These are phyloP conservation scores for Hordeum pubiflorum DNA, from an alignment of 202 grass and related monocot species.

Conservation along the genomic window DNA sequence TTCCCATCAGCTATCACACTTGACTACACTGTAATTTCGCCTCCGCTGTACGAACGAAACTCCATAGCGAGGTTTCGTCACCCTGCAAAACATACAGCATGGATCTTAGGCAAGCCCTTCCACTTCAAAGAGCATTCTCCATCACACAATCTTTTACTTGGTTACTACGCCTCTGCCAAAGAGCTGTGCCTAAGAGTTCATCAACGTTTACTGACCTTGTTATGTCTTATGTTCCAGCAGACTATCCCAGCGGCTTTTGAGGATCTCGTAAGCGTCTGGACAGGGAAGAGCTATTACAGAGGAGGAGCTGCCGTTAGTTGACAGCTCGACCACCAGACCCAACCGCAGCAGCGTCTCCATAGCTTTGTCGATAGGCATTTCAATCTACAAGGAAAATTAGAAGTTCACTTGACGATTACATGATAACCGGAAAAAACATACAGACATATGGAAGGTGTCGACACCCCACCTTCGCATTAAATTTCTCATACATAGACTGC, in stretches of 20 bases:
- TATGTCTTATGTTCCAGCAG: constrained; percentile 49
- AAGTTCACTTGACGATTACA: neutral
- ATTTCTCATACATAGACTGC: constrained; percentile 70
- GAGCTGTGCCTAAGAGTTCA: neutral
- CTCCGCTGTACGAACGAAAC: neutral
- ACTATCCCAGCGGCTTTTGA: constrained; percentile 59
- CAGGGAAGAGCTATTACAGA: constrained; percentile 46
- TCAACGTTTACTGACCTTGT: constrained; percentile 16
- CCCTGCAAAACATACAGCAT: neutral
- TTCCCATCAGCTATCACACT: too few relatives aligned
- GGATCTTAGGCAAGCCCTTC: neutral
- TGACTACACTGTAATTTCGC: neutral
- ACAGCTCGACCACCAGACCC: constrained; percentile 59
- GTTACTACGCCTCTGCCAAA: neutral
- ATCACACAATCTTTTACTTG: neutral
- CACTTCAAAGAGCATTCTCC: neutral
- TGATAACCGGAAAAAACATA: neutral
- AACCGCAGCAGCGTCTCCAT: constrained; percentile 67
- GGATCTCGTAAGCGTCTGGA: constrained; percentile 50
- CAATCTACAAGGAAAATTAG: constrained; percentile 47
- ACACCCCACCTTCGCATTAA: constrained; percentile 54
- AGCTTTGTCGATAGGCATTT: constrained; percentile 92
- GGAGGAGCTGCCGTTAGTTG: constrained; percentile 9
- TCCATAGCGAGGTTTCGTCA: neutral
- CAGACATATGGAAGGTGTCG: neutral